Conservation (phyloP, 2,329 filamentous ascomycete species). For the Botrytis deweyae region DNA sequence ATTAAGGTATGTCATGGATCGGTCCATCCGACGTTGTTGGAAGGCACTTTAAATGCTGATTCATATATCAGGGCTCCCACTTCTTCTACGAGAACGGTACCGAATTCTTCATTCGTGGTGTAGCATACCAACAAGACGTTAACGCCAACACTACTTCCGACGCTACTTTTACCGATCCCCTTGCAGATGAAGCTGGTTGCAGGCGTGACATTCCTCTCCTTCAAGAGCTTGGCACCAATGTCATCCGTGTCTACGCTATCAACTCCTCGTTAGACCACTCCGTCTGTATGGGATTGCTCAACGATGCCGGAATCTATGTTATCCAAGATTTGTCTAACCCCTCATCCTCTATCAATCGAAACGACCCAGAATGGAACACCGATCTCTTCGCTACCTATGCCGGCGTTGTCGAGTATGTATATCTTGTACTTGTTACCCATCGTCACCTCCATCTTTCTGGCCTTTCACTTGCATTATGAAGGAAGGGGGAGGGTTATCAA, state of each 20-base stretch:
- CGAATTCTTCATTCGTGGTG: conserved; percentile 91
- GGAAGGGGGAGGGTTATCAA: too few species aligned
- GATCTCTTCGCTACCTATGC: conserved; percentile 80
- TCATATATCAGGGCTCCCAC: conserved; percentile 37
- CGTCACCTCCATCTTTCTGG: neutral
- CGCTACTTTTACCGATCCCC: conserved; percentile 73
- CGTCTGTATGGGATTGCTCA: conserved; percentile 79
- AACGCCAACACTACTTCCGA: conserved; percentile 51
- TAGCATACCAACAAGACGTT: conserved; percentile 90
- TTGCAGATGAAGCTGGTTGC: conserved; percentile 70
- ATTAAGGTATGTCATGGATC: conserved; percentile 41
- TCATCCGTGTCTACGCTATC: conserved; percentile 92
- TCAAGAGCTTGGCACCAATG: conserved; percentile 78
- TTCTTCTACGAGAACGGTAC: conserved; percentile 55
- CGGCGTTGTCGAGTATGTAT: conserved; percentile 65
- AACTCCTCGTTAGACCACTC: conserved; percentile 76
- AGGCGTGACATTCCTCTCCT: conserved; percentile 84
- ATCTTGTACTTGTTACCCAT: neutral
- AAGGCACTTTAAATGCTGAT: conserved; percentile 17
- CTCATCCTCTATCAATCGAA: conserved; percentile 77
- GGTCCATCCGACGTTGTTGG: neutral
- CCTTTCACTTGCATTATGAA: neutral
- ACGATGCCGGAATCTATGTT: conserved; percentile 89
- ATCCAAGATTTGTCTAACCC: conserved; percentile 89
- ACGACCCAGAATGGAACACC: conserved; percentile 74